These are phyloP conservation scores for Camelina laxa DNA, from an alignment of 345 rosid genomes.

Conservation along the genomic window DNA sequence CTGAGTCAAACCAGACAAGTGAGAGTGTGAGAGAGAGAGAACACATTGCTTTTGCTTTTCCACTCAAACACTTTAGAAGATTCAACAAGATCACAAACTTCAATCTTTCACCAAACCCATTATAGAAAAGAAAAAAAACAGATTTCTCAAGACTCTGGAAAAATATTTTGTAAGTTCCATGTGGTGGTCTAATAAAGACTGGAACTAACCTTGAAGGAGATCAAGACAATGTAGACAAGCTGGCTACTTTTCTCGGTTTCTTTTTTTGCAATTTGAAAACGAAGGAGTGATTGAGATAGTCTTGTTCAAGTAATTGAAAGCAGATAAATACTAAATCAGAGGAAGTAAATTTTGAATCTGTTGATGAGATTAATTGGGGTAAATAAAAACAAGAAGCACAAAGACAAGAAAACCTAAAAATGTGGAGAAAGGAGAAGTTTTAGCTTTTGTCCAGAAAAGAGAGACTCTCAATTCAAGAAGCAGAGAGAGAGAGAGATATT, in stretches of 20 bases:
- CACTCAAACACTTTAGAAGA: slow-evolving; percentile 11
- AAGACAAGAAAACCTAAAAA: slow-evolving; percentile 36
- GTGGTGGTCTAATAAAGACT: background rate
- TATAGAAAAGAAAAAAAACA: background rate
- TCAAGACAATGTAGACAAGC: background rate
- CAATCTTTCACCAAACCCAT: slow-evolving; percentile 7
- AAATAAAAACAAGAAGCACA: slow-evolving; percentile 33
- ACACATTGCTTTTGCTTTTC: slow-evolving; percentile 14
- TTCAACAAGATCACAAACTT: slow-evolving; percentile 2
- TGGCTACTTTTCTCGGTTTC: slow-evolving; percentile 25
- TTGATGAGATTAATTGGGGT: background rate
- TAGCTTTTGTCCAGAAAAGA: slow-evolving; percentile 19
- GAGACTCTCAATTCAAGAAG: slow-evolving; percentile 29
- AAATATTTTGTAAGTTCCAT: background rate
- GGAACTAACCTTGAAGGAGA: slow-evolving; percentile 36
- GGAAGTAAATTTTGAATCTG: slow-evolving; percentile 5
- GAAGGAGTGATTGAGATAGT: background rate
- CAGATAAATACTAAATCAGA: background rate
- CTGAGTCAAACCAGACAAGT: slow-evolving; percentile 28
- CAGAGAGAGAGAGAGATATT: slow-evolving; percentile 1
- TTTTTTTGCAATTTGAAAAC: slow-evolving; percentile 11
- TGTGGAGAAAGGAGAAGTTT: slow-evolving; percentile 25
- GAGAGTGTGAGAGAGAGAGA: too few species aligned
- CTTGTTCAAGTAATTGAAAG: too few species aligned
- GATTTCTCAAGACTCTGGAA: background rate